Evolutionary conservation across 2,329 filamentous ascomycete genomes (phyloP).

Genomic region (Diaporthe sp.): DNA sequence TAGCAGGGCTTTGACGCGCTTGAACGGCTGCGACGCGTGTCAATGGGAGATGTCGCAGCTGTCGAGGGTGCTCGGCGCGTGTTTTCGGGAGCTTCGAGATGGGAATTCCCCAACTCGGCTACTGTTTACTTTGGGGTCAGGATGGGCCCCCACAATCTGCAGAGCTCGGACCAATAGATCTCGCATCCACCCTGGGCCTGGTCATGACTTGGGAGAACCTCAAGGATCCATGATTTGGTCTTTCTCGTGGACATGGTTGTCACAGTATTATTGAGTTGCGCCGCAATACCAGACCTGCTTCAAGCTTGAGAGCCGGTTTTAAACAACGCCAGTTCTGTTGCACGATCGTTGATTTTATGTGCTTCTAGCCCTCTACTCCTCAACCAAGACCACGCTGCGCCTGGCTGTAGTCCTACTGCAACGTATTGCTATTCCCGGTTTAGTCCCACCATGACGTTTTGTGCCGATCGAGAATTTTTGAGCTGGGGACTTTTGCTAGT

Average conservation of each 20-base stretch:
- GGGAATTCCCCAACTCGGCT: constrained; percentile 4
- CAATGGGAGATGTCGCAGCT: constrained; percentile 7
- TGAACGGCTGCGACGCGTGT: constrained; percentile 41
- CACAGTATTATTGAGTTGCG: background rate
- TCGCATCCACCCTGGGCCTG: background rate
- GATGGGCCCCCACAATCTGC: background rate
- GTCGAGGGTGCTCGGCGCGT: constrained; percentile 31
- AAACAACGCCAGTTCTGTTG: background rate
- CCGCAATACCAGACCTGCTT: background rate
- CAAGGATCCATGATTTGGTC: background rate
- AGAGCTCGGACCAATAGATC: constrained; percentile 24
- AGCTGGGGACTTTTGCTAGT: background rate
- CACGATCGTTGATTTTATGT: too few species aligned
- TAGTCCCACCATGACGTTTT: constrained; percentile 25
- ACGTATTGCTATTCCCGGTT: background rate
- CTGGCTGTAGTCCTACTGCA: background rate
- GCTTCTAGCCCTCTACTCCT: too few species aligned
- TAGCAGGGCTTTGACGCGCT: constrained; percentile 24
- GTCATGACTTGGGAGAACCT: background rate
- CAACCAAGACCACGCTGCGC: background rate
- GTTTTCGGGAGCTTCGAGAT: constrained; percentile 4
- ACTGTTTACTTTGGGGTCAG: constrained; percentile 31
- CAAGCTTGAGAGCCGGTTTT: too few species aligned
- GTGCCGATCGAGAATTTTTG: constrained; percentile 9
- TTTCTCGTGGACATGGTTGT: background rate